Base-by-base conservation (phyloP, 148 eudicot genomes). In the Silene latifolia region DNA sequence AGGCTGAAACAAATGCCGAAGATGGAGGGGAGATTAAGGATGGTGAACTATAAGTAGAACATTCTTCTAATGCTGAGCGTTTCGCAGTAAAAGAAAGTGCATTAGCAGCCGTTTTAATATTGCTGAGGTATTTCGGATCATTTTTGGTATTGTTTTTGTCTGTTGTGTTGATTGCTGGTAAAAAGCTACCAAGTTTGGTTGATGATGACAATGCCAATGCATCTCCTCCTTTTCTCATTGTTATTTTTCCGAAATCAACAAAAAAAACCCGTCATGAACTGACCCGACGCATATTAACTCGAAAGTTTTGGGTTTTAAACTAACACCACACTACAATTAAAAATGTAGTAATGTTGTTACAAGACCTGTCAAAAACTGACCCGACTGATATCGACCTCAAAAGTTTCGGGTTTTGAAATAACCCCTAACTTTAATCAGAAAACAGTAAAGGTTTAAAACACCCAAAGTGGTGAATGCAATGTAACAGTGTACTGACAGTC, bases 1-100 rank as follows among this genome's bases (percentile, higher is more conserved):
- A 77, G 0, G 97, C 97, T 13, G 97, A 91, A 4, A 86, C 97
- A 77, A 91, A 91, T 19, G 93, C 93, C 4, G 97, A 91, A 42
- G 97, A 91, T 74, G 93, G 90, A 68, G 97, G 97, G 9, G 93
- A 91, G 20, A 91, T 80, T 8, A 89, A 79, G 29, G 87, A 83
- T 15, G 93, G 92, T 15, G 96, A 91, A 76, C 78, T 86, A 32
- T 80, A 91, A 57, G 84, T 88, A 68, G 96, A 89, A 46, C 85
- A 84, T 5, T 46, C 67, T 73, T 71, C 62, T 12, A 62, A 5
- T 72, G 72, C 42, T 46, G 32, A 25, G 35, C 58, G 25, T 4
- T 83, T 29, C 5, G 59, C 60, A 67, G 82, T 74, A 51, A 58
- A 71, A 9, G 74, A 24, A 21, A 61, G 27, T 4, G 72, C 68